Evolutionary conservation across 441 rosid genomes (phyloP).

Genomic region (Eugenia klotzschiana): DNA sequence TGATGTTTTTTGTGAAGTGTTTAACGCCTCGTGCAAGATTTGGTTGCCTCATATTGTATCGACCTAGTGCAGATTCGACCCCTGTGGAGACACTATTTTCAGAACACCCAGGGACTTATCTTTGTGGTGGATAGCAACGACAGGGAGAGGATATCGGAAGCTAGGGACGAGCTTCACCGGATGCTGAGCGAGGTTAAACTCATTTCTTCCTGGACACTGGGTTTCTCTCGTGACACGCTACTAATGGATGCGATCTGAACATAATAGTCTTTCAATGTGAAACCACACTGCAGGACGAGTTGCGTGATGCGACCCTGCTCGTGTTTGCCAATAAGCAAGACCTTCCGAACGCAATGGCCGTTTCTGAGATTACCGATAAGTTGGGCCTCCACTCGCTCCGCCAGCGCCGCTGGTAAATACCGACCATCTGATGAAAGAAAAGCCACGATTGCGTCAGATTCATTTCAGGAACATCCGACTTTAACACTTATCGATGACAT

Average conservation of each 20-base stretch:
- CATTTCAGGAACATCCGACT: background rate
- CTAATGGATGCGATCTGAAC: background rate
- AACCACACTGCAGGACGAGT: slow-evolving; percentile 21
- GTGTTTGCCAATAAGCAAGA: slow-evolving; percentile 63
- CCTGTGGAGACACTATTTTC: slow-evolving; percentile 53
- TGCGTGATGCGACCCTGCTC: slow-evolving; percentile 30
- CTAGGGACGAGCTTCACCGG: slow-evolving; percentile 49
- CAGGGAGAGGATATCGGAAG: slow-evolving; percentile 37
- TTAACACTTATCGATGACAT: background rate
- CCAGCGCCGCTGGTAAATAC: slow-evolving; percentile 37
- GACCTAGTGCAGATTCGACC: slow-evolving; percentile 33
- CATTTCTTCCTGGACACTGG: background rate
- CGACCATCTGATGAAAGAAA: background rate
- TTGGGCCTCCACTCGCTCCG: slow-evolving; percentile 53
- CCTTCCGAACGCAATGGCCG: slow-evolving; percentile 43
- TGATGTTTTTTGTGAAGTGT: background rate
- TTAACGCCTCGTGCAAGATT: background rate
- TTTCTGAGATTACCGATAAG: slow-evolving; percentile 46
- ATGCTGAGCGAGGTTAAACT: slow-evolving; percentile 38
- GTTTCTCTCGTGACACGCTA: background rate
- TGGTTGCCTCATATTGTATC: background rate
- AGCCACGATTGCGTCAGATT: background rate
- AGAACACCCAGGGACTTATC: slow-evolving; percentile 49
- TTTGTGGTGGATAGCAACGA: slow-evolving; percentile 62
- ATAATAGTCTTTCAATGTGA: too few relatives aligned